Evolutionary conservation across 2,329 filamentous ascomycete genomes (phyloP), one percentile per base, ranked within the genome.

Genomic region (Fusarium foetens): DNA sequence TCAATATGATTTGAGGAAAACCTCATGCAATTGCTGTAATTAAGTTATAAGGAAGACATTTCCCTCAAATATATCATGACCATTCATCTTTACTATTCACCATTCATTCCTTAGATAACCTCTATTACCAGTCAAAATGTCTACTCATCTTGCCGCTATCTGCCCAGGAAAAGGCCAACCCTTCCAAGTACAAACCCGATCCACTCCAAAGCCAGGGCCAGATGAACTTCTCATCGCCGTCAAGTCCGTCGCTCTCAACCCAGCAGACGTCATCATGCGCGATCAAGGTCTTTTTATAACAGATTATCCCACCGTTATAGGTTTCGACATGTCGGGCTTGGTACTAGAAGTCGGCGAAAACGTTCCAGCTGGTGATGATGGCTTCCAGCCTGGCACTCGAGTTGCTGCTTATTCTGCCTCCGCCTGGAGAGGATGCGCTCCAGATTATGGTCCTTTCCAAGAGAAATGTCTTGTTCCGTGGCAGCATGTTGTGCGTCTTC

Each of bases 241-340:
- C 71, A 84, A 84, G 55, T 83, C 85, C 6, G 75, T 86, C 9
- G 85, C 85, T 19, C 76, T 87, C 41, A 88, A 88, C 66, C 85
- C 85, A 5, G 80, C 84, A 55, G 86, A 88, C 63, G 63, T 25
- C 55, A 49, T 78, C 49, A 83, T 84, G 78, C 84, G 83, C n/a
- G 78, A 81, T 29, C 68, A 76, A 10, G 86, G 84, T 21, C 79
- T 86, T 61, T 80, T 82, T 52, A 80, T 85, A 42, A 46, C 79
- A 4, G 53, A 48, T 0, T 85, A 84, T 67, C 85, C 86, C 9
- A 81, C 83, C 0, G 80, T 85, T 27, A 58, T 81, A 11, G 83
- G 83, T 43, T 83, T 82, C 17, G 85, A 87, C 43, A 75, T 85
- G 6, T 68, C 83, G 1, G 85, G 85, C 0, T 35, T 84, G 13